Evolutionary conservation across 148 eudicot genomes (phyloP).

Genomic region (Salicornia ramosissima): DNA sequence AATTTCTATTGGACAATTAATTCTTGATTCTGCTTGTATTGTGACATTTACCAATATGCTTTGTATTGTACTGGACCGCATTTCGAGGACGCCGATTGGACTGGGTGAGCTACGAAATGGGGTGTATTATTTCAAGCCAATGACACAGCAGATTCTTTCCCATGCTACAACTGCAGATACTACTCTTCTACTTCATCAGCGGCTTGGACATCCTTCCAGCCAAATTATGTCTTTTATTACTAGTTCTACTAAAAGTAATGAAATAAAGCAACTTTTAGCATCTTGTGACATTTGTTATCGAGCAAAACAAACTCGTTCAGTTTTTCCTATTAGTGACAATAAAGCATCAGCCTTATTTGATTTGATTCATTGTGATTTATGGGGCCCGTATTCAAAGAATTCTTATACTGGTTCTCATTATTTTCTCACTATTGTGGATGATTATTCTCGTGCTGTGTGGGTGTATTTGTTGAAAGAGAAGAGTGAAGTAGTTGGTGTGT

Average conservation of each 20-base stretch:
- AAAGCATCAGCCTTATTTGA: background rate
- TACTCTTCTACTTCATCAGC: background rate
- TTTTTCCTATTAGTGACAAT: background rate
- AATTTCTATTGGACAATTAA: background rate
- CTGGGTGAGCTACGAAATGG: background rate
- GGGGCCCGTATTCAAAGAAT: background rate
- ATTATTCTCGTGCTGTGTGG: slow-evolving; percentile 2
- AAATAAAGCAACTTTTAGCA: too few relatives aligned
- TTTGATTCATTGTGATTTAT: background rate
- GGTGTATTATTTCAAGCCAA: background rate
- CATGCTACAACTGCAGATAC: background rate
- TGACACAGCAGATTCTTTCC: background rate
- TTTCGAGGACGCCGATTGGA: background rate
- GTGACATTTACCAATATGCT: background rate
- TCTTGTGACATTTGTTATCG: too few relatives aligned
- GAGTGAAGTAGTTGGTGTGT: background rate
- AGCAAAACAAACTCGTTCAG: too few relatives aligned
- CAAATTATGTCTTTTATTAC: background rate
- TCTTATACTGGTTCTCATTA: slow-evolving; percentile 3
- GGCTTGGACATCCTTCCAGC: background rate
- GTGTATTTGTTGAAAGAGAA: background rate
- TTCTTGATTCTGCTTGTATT: background rate
- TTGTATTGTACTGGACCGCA: background rate
- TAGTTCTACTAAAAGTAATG: too few relatives aligned
- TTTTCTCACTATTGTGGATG: too few relatives aligned